Conservation (phyloP, 306 rosid species). For the Fragaria ananassa region DNA sequence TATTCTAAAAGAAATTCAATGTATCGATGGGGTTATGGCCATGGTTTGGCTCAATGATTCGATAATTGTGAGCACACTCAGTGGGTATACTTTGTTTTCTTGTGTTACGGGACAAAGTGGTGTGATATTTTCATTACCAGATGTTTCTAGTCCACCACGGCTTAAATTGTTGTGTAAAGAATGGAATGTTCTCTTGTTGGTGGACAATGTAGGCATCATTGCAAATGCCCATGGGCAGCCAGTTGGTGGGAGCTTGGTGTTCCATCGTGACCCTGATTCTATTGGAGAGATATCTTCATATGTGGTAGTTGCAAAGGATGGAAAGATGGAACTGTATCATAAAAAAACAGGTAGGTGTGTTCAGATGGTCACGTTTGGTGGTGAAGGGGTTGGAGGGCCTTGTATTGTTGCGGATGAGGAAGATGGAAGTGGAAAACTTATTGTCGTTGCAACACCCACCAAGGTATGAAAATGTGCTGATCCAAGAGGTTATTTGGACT, state of each 20-base stretch:
- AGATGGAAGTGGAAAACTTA: slow-evolving; percentile 51
- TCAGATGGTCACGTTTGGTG: slow-evolving; percentile 72
- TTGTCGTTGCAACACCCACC: slow-evolving; percentile 70
- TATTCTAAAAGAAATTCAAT: slow-evolving; percentile 74
- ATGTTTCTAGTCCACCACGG: slow-evolving; percentile 61
- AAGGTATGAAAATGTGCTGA: slow-evolving; percentile 51
- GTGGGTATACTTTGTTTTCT: slow-evolving; percentile 78
- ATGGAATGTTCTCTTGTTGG: slow-evolving; percentile 84
- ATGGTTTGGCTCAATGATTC: slow-evolving; percentile 96
- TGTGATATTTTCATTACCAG: slow-evolving; percentile 81
- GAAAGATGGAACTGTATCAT: slow-evolving; percentile 83
- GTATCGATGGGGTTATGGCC: slow-evolving; percentile 65
- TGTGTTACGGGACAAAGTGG: slow-evolving; percentile 71
- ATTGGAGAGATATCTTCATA: slow-evolving; percentile 78
- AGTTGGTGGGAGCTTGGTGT: slow-evolving; percentile 84
- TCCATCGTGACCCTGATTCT: slow-evolving; percentile 57
- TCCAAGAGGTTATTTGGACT: not conserved
- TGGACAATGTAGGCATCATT: slow-evolving; percentile 86
- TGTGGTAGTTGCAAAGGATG: slow-evolving; percentile 73
- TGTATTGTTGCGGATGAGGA: slow-evolving; percentile 75
- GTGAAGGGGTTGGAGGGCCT: slow-evolving; percentile 63
- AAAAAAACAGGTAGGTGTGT: slow-evolving; percentile 67
- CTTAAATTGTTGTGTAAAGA: slow-evolving; percentile 71
- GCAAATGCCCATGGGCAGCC: slow-evolving; percentile 79
- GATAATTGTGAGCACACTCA: slow-evolving; percentile 61